Evolutionary conservation across 371 early-diverging fungal genomes (phyloP).

Genomic region (Lichtheimia hyalospora): DNA sequence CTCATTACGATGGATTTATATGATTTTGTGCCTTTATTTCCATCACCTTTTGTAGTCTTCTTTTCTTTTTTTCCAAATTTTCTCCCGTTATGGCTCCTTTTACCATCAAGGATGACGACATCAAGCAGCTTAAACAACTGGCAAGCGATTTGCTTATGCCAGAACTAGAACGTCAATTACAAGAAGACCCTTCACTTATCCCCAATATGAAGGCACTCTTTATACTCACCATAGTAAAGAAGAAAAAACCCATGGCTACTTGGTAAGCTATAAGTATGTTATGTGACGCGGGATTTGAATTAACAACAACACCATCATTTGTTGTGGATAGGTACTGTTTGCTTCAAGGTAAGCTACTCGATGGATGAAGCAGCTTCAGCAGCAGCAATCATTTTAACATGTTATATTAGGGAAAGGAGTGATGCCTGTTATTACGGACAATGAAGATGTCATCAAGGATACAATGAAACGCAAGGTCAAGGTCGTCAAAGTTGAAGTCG

Average conservation of each 20-base stretch:
- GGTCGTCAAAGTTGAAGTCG: slow-evolving; percentile 34
- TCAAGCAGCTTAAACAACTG: slow-evolving; percentile 13
- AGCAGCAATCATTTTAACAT: not conserved
- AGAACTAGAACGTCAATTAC: slow-evolving; percentile 46
- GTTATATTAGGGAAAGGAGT: slow-evolving; percentile 24
- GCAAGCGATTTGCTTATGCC: slow-evolving; percentile 35
- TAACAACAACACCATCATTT: too few species aligned
- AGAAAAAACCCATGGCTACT: slow-evolving; percentile 29
- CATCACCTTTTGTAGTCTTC: not conserved
- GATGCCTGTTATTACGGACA: slow-evolving; percentile 31
- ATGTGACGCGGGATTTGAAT: not conserved
- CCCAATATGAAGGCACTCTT: slow-evolving; percentile 48
- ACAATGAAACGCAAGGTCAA: slow-evolving; percentile 23
- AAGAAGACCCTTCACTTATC: slow-evolving; percentile 35
- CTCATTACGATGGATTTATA: too few species aligned
- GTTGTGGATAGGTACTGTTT: slow-evolving; percentile 35
- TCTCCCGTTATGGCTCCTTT: not conserved
- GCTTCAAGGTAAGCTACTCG: slow-evolving; percentile 30
- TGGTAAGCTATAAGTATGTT: slow-evolving; percentile 24
- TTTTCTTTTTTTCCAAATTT: not conserved
- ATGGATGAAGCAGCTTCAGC: not conserved
- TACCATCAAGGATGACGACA: not conserved
- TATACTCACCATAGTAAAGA: slow-evolving; percentile 39
- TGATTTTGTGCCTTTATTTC: too few species aligned
- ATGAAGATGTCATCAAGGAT: slow-evolving; percentile 21